phyloP scores from a whole-genome alignment of 805 yeast species.

The Lipomyces starkeyi region DNA sequence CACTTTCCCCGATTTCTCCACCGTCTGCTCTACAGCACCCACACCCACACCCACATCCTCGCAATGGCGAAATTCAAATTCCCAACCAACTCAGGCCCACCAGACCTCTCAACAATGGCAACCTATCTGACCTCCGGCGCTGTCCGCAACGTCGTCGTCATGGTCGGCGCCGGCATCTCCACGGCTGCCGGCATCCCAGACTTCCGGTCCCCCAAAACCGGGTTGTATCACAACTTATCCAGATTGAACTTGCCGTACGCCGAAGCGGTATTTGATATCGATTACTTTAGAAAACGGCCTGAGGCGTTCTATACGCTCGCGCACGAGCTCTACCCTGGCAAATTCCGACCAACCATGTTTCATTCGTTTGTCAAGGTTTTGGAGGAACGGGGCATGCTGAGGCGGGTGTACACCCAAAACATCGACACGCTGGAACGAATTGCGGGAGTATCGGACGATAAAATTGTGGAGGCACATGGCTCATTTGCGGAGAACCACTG shows the following conservation, averaged over 20 bases:
- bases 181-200: slow-evolving; percentile 96
- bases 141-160: slow-evolving; percentile 31
- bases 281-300: slow-evolving; percentile 75
- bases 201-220: slow-evolving; percentile 86
- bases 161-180: slow-evolving; percentile 92
- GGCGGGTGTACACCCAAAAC: slow-evolving; percentile 87
- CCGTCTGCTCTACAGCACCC: slow-evolving; percentile 6
- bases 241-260: slow-evolving; percentile 83
- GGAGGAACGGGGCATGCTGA: slow-evolving; percentile 65
- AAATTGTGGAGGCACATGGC: slow-evolving; percentile 91
- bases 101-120: slow-evolving; percentile 29
- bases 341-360: slow-evolving; percentile 80
- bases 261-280: slow-evolving; percentile 94
- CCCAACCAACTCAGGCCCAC: slow-evolving; percentile 8
- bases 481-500: slow-evolving; percentile 87
- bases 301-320: slow-evolving; percentile 85
- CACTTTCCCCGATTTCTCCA: background rate
- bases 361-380: slow-evolving; percentile 74
- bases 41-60: background rate
- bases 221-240: slow-evolving; percentile 76
- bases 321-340: slow-evolving; percentile 85
- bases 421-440: slow-evolving; percentile 89
- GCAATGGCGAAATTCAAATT: slow-evolving; percentile 12
- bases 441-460: slow-evolving; percentile 72
- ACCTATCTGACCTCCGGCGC: slow-evolving; percentile 21